Percentiles rank a stretch among this genome's conserved stretches.
Evolutionary conservation across 441 rosid species (phyloP).

Genomic region (Pelargonium fulgidum): DNA sequence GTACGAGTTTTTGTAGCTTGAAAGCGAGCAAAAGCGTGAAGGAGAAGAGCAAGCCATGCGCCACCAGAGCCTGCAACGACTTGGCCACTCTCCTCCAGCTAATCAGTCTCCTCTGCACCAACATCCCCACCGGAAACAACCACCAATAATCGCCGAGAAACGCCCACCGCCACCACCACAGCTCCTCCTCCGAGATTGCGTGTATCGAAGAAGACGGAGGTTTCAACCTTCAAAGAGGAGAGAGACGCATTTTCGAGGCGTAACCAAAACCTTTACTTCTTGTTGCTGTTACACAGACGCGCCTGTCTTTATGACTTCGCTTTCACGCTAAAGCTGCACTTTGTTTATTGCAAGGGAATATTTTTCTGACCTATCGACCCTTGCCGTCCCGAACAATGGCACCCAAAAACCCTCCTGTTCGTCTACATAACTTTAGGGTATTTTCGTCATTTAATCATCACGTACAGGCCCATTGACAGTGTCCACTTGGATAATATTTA

Average conservation of each 20-base stretch:
- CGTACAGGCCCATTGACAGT: not conserved
- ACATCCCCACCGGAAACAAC: slow-evolving; percentile 29
- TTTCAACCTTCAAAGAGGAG: slow-evolving; percentile 19
- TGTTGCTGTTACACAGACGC: too few species aligned
- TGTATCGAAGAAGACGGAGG: too few species aligned
- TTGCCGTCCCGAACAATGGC: not conserved
- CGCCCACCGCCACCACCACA: not conserved
- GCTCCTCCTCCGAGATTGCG: too few species aligned
- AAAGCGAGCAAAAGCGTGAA: slow-evolving; percentile 68
- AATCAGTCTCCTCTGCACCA: slow-evolving; percentile 54
- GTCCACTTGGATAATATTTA: not conserved
- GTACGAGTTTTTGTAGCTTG: slow-evolving; percentile 53
- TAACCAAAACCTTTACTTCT: not conserved
- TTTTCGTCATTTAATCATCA: not conserved
- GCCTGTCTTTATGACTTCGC: slow-evolving; percentile 21
- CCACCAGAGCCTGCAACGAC: slow-evolving; percentile 56
- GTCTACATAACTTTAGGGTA: not conserved
- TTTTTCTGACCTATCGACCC: slow-evolving; percentile 20
- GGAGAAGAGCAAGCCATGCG: slow-evolving; percentile 63
- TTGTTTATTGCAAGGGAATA: not conserved
- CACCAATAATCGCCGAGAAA: not conserved
- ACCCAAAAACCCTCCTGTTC: not conserved
- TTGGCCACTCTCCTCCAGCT: slow-evolving; percentile 73
- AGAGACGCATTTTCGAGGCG: slow-evolving; percentile 4
- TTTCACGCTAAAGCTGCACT: slow-evolving; percentile 33